Evolutionary conservation across 768 basidiomycete species (phyloP), one percentile per base, ranked within the genome.

Genomic region (Phaffia tasmanica): DNA sequence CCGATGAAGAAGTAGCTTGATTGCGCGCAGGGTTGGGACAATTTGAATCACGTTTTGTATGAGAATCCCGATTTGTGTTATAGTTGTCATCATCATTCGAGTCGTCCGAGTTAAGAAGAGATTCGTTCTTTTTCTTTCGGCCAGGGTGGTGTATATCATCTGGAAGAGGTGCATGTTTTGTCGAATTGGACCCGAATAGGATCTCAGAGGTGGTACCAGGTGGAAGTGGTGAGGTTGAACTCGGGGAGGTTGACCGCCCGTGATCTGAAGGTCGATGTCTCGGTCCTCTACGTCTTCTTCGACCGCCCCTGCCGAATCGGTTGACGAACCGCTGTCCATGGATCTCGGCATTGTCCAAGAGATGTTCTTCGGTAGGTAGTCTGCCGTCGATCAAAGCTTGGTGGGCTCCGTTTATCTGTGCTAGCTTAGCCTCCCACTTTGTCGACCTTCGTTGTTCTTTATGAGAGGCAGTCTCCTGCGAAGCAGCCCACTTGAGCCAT

Each of bases 401-500:
- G 8, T 25, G 18, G 25, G 32, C 19, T 57, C 27, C 19, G 19
- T 25, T 19, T 27, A 23, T 57, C 27, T 25, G 18, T 27, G n/a
- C 18, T 57, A 18, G 27, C 32, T 21, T 32, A 11, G 56, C 25
- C 32, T 25, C 56, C 32, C 23, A 16, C 42, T 21, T 27, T 59
- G 30, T 46, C 23, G 27, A 3, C 18, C 30, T 46, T 46, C 47
- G 32, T 42, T 46, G 21, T 42, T 59, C 29, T 59, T 30, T 46
- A n/a, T 59, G 4, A 4, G 14, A 59, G 4, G 32, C 58, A 21
- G 35, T 21, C n/a, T 46, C 35, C 11, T 42, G 35, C 15, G 14
- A 46, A 50, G 64, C 64, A 23, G 57, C 59, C 64, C 60, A 62
- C n/a, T 47, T 15, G 55, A 62, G 61, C 66, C 66, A 67, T 14